Evolutionary conservation across 2,329 filamentous ascomycete species (phyloP).

Genomic region (Botrytis fragariae): DNA sequence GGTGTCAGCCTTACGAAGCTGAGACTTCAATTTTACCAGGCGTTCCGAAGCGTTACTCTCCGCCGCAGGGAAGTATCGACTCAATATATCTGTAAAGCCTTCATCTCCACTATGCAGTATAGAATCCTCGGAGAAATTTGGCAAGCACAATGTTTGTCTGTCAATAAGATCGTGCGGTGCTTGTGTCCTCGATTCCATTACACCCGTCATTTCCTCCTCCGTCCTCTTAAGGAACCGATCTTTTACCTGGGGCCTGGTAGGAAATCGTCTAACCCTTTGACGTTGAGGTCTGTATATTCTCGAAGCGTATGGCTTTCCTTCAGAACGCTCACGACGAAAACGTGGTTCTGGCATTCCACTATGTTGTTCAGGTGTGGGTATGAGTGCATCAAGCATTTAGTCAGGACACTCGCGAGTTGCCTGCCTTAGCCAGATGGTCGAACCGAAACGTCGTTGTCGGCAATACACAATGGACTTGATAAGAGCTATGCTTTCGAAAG

Average conservation of each 20-base stretch:
- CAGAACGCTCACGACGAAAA: slow-evolving; percentile 21
- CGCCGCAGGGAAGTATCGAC: slow-evolving; percentile 43
- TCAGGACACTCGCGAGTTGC: slow-evolving; percentile 16
- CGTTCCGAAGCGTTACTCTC: slow-evolving; percentile 62
- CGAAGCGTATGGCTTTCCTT: slow-evolving; percentile 27
- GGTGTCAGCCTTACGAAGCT: slow-evolving; percentile 50
- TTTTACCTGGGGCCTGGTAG: slow-evolving; percentile 22
- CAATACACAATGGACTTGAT: background rate
- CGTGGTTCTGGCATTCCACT: slow-evolving; percentile 32
- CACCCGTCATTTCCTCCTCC: slow-evolving; percentile 25
- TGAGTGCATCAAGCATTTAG: slow-evolving; percentile 14
- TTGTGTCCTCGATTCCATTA: slow-evolving; percentile 20
- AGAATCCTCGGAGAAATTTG: slow-evolving; percentile 29
- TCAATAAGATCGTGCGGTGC: slow-evolving; percentile 28
- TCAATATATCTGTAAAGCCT: slow-evolving; percentile 34
- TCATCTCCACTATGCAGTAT: slow-evolving; percentile 35
- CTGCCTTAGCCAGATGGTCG: background rate
- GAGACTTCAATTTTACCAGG: slow-evolving; percentile 57
- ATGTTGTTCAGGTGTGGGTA: slow-evolving; percentile 9
- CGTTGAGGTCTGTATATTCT: slow-evolving; percentile 32
- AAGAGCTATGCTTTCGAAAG: background rate
- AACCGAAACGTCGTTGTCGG: background rate
- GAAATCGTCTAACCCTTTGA: slow-evolving; percentile 28
- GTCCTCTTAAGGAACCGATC: slow-evolving; percentile 17
- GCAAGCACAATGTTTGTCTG: slow-evolving; percentile 35